Evolutionary conservation across 805 yeast species (phyloP).

Genomic region (Wickerhamomyces bisporus): DNA sequence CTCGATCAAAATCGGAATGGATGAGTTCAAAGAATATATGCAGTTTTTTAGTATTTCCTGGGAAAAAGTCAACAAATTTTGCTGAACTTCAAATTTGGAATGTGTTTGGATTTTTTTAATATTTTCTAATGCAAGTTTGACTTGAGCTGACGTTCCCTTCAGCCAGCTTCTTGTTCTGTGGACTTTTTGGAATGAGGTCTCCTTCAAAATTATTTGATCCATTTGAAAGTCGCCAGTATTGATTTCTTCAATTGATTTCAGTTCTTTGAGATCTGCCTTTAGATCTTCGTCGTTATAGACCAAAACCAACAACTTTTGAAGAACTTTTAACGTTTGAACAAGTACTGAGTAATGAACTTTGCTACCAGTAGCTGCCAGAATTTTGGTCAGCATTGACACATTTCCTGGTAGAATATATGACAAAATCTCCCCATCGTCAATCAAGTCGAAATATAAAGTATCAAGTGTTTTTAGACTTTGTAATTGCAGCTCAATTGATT

Average conservation of each 20-base stretch:
- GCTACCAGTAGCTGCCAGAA: conserved; percentile 27
- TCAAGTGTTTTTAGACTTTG: conserved; percentile 30
- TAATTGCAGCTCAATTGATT: conserved; percentile 27
- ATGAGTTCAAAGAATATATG: conserved; percentile 28
- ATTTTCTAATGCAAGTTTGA: conserved; percentile 36
- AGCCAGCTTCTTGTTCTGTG: conserved; percentile 51
- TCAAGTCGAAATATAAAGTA: conserved; percentile 29
- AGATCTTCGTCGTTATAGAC: conserved; percentile 41
- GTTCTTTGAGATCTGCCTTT: conserved; percentile 19
- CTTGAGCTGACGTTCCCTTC: conserved; percentile 46
- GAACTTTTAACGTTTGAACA: conserved; percentile 24
- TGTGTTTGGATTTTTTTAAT: conserved; percentile 22
- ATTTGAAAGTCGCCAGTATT: conserved; percentile 10
- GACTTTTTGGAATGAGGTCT: conserved; percentile 16
- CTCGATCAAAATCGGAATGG: conserved; percentile 33
- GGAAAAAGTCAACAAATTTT: conserved; percentile 27
- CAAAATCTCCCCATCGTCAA: conserved; percentile 42
- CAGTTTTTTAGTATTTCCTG: conserved; percentile 28
- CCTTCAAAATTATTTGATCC: conserved; percentile 15
- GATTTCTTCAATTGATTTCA: conserved; percentile 14
- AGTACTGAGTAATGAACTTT: conserved; percentile 35
- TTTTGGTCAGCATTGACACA: conserved; percentile 39
- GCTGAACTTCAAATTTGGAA: conserved; percentile 29
- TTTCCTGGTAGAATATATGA: conserved; percentile 49
- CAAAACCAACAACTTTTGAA: conserved; percentile 25